Evolutionary conservation across 2,329 filamentous ascomycete genomes (phyloP), one percentile per base, ranked within the genome.

Genomic region (Paracorniculantispora psalliotae): DNA sequence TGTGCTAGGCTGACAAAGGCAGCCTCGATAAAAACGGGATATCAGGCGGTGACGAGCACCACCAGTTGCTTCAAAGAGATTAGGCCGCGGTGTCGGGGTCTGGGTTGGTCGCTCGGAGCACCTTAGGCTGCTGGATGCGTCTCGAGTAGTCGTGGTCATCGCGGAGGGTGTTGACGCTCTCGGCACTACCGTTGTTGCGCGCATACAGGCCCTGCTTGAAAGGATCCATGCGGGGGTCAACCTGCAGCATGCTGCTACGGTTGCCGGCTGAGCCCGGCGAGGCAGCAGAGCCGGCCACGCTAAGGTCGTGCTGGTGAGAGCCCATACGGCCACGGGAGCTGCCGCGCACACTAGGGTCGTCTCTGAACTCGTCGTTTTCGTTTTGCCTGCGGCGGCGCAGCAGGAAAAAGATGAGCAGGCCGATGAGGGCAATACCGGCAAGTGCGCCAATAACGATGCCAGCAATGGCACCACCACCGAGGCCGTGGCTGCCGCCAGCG

Each of bases 131-230:
- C 52, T 80, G 81, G 15, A 87, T 83, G 63, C 78, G 76, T 63
- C 85, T 76, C 41, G 84, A 87, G 67, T 88, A 88, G 64, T 88
- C 85, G 60, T 85, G 83, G 62, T 87, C 83, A 67, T 88, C 85
- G 59, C 81, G 81, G 5, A 88, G 72, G 1, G 84, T 87, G 64
- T 82, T 82, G 67, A 88, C 73, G 67, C 84, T 87, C 68, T 87
- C 84, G 61, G 80, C 79, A 65, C 84, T 87, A 68, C 81, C 81
- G 13, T 79, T n/a, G n/a, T n/a, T 85, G 26, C 81, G 76, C 46
- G 75, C 73, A 67, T 86, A 87, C 13, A 86, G 73, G 19, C 79
- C 80, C 37, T 79, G 77, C 50, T 81, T 78, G 62, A 82, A 85
- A 0, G 84, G 84, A 65, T 87, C 81, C 74, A 87, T 80, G 47